Base-by-base conservation (phyloP, 2,329 filamentous ascomycete genomes). In the Phyllosticta paracitricarpa region DNA sequence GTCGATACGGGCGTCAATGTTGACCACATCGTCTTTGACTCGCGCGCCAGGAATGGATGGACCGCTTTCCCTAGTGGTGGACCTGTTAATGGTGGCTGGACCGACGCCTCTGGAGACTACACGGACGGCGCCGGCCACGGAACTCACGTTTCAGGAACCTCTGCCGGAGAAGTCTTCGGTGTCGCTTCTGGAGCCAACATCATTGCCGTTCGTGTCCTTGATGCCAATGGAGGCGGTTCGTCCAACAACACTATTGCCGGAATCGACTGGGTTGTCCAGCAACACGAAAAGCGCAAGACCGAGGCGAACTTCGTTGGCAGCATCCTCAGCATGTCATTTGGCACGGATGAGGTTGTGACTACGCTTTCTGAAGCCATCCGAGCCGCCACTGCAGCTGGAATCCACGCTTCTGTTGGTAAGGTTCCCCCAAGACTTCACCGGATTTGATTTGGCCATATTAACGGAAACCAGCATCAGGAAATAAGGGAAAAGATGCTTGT, bases 161-260 rank as follows among this genome's bases (percentile, higher is more conserved):
- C 77, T 28, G 77, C 69, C 28, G 77, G 76, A 25, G 66, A 69
- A 22, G 72, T 72, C 56, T 74, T 79, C 33, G 78, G 78, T 55
- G 74, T 80, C n/a, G 77, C 78, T n/a, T 73, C 73, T 51, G 75
- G 74, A 51, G 78, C 78, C 59, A 79, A 79, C 68, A 70, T 80
- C 62, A 74, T 75, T 56, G 79, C 79, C 55, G 78, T 84, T 63
- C 82, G 81, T 69, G 79, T 81, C 6, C 73, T 81, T 25, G 76
- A 75, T 56, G 72, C 71, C 35, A 68, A 77, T 12, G 77, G 78
- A 54, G 73, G 73, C 54, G 81, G 81, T 40, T 77, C 72, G 26
- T 75, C 72, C 58, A 71, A 73, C 22, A 75, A 75, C 65, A 79
- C 80, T 63, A 75, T 84, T 64, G 70, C 73, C 24, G 82, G 79